Base-by-base conservation (phyloP, 2,329 filamentous ascomycete species). In the Calonectria pauciramosa region DNA sequence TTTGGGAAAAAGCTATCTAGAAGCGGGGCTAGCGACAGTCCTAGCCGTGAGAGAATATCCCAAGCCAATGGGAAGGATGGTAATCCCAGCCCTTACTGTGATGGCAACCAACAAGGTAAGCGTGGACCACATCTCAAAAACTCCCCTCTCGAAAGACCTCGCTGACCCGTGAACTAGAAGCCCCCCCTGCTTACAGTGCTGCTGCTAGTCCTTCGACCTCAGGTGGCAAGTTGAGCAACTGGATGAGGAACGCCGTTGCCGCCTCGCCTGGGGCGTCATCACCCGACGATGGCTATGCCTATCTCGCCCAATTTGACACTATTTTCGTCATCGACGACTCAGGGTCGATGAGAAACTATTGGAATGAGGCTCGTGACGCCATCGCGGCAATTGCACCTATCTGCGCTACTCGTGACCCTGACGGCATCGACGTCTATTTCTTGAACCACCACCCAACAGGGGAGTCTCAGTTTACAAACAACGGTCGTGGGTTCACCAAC, bases 381-480 rank as follows among this genome's bases (percentile, higher is more conserved):
- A 90, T 99, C 2, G 86, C 89, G 38, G 89, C 91, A 63, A 96
- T 99, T 81, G 91, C 95, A 0, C 95, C 95, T 0, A 94, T 98
- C 81, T 97, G 96, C 86, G 94, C 95, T 1, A 83, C 88, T 5
- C 93, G 94, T 83, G 96, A 99, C 83, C 86, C 88, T 0, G 95
- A 98, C 84, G 96, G 96, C 28, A 93, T 99, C 78, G 96, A 99
- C 82, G 88, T 99, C 76, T 96, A 95, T 89, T 99, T 99, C 85
- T 88, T 99, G 47, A 98, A 99, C 86, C 90, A 94, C 82, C 82
- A 83, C 44, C 88, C 86, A 75, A 83, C 74, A 8, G 81, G 85
- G 32, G 72, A 75, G 0, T 86, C 88, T n/a, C 79, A 75, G 1
- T 73, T 82, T 13, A 83, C 83, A 26, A 85, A 87, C 68, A 85